Conservation (phyloP, 1,139 yeast species). For the Protomyces gravidus region DNA sequence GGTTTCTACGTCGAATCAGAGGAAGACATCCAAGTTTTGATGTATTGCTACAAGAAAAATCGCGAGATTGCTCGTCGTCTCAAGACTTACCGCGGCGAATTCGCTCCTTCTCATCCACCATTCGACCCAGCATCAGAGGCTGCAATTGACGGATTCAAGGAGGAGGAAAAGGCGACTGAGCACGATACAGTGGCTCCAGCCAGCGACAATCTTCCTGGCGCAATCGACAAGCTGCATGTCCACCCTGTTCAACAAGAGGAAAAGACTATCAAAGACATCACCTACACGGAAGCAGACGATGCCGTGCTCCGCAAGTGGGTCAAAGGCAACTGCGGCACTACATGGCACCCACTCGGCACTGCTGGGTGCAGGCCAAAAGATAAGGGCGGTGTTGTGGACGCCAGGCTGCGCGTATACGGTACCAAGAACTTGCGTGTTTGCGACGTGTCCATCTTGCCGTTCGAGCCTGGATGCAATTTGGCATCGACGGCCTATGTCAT, state of each 20-base stretch:
- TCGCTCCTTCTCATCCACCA: conserved; percentile 6
- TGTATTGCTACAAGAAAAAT: conserved; percentile 2
- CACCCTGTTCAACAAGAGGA: background rate
- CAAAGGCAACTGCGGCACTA: conserved; percentile 5
- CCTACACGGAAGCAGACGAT: conserved; percentile 4
- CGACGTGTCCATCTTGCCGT: conserved; percentile 16
- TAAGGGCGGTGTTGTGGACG: conserved; percentile 23
- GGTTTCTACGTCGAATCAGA: conserved; percentile 1
- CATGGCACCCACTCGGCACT: conserved; percentile 24
- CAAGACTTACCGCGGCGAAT: conserved; percentile 4
- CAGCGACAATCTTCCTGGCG: background rate
- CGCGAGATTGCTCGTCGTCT: conserved; percentile 4
- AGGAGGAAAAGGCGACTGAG: background rate
- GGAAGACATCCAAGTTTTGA: background rate
- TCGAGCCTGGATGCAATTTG: conserved; percentile 7
- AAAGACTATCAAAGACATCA: background rate
- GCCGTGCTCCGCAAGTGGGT: background rate
- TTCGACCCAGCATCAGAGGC: conserved; percentile 2
- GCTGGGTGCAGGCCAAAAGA: conserved; percentile 3
- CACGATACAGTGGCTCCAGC: conserved; percentile 1
- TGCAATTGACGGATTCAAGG: conserved; percentile 2
- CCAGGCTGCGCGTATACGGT: conserved; percentile 14
- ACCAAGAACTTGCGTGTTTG: conserved; percentile 18
- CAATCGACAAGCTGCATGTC: conserved; percentile 1
- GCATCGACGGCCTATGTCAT: conserved; percentile 11